A percentile compares a stretch with the other conserved stretches of the same genome.
Evolutionary conservation across 208 protist genomes (phyloP).

Genomic region (Leishmania aethiopica): DNA sequence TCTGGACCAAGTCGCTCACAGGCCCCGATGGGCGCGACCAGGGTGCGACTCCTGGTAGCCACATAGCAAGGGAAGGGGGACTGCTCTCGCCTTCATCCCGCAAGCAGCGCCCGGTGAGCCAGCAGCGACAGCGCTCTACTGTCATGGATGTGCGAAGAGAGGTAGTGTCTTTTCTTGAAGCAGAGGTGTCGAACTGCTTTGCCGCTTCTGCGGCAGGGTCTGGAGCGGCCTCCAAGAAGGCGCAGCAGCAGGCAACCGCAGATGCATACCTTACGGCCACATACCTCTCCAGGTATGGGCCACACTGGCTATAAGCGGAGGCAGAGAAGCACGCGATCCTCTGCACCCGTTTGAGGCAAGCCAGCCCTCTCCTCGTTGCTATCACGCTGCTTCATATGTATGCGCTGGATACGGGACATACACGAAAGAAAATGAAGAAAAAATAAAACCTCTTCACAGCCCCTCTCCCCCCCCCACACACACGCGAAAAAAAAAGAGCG

Average conservation of each 20-base stretch:
- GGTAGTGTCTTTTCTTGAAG: slow-evolving; percentile 5
- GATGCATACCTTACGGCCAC: slow-evolving; percentile 12
- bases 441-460: too few species aligned
- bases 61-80: not conserved
- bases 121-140: not conserved
- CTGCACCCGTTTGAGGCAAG: not conserved
- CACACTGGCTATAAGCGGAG: not conserved
- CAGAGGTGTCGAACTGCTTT: slow-evolving; percentile 15
- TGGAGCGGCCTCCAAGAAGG: slow-evolving; percentile 3
- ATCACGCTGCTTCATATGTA: not conserved
- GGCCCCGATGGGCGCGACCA: not conserved
- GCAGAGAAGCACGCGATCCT: not conserved
- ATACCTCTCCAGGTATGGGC: slow-evolving; percentile 14
- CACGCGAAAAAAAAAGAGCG: not conserved
- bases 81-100: not conserved
- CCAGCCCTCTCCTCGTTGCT: not conserved
- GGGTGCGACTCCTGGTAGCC: not conserved
- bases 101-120: not conserved
- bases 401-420: not conserved
- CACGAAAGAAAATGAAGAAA: not conserved
- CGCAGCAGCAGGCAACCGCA: slow-evolving; percentile 16
- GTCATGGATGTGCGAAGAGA: not conserved
- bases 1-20: not conserved
- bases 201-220: not conserved
- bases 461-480: not conserved